phyloP scores from a whole-genome alignment of 345 rosid genomes.

The Physaria fendleri region DNA sequence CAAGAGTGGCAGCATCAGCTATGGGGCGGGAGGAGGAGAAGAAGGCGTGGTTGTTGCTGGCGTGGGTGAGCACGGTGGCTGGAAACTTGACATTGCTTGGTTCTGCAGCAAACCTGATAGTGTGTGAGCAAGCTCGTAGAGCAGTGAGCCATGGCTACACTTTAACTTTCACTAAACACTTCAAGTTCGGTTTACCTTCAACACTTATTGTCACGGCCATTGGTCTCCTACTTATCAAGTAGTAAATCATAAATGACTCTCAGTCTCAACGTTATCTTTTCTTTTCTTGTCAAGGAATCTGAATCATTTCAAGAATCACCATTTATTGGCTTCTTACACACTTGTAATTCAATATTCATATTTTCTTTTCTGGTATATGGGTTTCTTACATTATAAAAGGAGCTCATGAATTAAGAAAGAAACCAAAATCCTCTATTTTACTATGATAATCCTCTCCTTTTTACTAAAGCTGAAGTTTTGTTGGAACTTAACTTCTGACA shows the following conservation, averaged over 20 bases:
- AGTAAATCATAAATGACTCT: conserved; percentile 19
- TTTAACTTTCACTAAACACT: conserved; percentile 63
- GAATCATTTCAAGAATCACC: not conserved
- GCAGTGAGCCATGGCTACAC: conserved; percentile 45
- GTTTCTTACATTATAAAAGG: too few relatives aligned
- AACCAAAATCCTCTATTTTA: too few relatives aligned
- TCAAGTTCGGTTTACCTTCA: conserved; percentile 75
- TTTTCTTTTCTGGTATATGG: too few relatives aligned
- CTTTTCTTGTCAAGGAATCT: not conserved
- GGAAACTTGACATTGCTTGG: conserved; percentile 82
- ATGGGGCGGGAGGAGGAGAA: conserved; percentile 49
- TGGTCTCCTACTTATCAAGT: conserved; percentile 52
- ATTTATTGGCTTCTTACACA: not conserved
- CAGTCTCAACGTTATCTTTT: not conserved
- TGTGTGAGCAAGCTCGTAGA: conserved; percentile 76
- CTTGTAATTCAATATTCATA: not conserved
- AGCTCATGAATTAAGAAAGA: too few relatives aligned
- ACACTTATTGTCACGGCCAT: conserved; percentile 58
- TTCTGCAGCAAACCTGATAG: conserved; percentile 84
- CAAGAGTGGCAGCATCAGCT: conserved; percentile 63
- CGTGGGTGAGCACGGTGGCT: conserved; percentile 85
- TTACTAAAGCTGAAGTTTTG: too few relatives aligned
- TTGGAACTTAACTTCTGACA: conserved; percentile 6
- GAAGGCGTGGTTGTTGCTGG: conserved; percentile 77
- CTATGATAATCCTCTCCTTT: too few relatives aligned